Percentiles rank a stretch among this genome's conserved stretches.
Conservation (phyloP, 257 asterid genomes). For the Plectranthus barbatus region DNA sequence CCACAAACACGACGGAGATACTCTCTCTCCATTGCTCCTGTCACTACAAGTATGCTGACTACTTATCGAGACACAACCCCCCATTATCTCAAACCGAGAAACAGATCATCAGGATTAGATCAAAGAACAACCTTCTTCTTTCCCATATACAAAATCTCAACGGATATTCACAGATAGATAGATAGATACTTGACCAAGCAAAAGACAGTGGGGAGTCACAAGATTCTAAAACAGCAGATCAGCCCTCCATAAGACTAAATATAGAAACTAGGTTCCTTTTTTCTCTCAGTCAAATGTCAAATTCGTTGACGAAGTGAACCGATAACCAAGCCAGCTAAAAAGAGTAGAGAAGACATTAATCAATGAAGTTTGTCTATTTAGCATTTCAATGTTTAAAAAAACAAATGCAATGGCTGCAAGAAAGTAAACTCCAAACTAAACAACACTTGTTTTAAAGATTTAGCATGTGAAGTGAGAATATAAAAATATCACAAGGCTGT, state of each 20-base stretch:
- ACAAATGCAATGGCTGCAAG: conserved; percentile 16
- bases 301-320: conserved; percentile 25
- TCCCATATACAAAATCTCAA: conserved; percentile 16
- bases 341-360: conserved; percentile 29
- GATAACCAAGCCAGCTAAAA: conserved; percentile 42
- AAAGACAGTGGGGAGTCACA: conserved; percentile 14
- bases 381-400: conserved; percentile 21
- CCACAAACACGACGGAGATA: conserved; percentile 61
- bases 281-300: conserved; percentile 47
- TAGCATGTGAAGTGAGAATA: conserved; percentile 70
- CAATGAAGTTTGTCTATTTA: conserved; percentile 28
- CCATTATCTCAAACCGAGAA: conserved; percentile 61
- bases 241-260: conserved; percentile 17
- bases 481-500: conserved; percentile 35
- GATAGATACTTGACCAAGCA: conserved; percentile 19
- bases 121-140: conserved; percentile 18
- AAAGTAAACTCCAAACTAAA: conserved; percentile 27
- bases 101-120: conserved; percentile 34
- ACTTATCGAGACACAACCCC: conserved; percentile 81
- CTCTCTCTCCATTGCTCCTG: conserved; percentile 63
- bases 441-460: conserved; percentile 30
- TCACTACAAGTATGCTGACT: conserved; percentile 69
- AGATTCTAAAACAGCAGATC: conserved; percentile 31
- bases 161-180: conserved; percentile 15
- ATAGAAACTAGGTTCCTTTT: conserved; percentile 21